A percentile compares a stretch with the other conserved stretches of the same genome.
Evolutionary conservation across 2,329 filamentous ascomycete genomes (phyloP).

Genomic region (Hypoxylon sp.): DNA sequence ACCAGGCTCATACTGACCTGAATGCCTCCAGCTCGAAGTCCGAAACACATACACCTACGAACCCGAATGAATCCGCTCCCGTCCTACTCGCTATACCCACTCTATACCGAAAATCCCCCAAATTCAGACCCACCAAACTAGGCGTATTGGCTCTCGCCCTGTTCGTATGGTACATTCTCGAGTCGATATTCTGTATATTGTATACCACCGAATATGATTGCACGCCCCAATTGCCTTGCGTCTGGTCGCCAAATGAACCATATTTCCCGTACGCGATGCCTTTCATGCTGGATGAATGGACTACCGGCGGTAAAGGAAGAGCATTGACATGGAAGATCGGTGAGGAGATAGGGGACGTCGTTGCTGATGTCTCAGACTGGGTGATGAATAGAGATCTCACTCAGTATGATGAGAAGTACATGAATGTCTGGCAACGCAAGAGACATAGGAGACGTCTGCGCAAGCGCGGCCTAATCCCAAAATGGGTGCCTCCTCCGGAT

Average conservation of each 20-base stretch:
- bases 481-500: constrained; percentile 58
- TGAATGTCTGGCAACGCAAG: constrained; percentile 64
- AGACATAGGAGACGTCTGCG: constrained; percentile 66
- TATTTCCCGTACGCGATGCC: constrained; percentile 73
- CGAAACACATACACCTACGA: constrained; percentile 7
- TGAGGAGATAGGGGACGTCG: constrained; percentile 64
- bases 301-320: constrained; percentile 67
- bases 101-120: constrained; percentile 62
- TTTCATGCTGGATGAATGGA: constrained; percentile 74
- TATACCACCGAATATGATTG: constrained; percentile 70
- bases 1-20: constrained; percentile 30
- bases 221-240: constrained; percentile 61
- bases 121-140: constrained; percentile 64
- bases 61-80: constrained; percentile 46
- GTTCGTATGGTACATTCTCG: constrained; percentile 68
- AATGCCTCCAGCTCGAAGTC: constrained; percentile 20
- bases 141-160: constrained; percentile 63
- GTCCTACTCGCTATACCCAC: constrained; percentile 64
- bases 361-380: constrained; percentile 65
- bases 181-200: constrained; percentile 66
- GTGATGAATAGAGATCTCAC: constrained; percentile 62
- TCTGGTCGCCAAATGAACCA: constrained; percentile 72
- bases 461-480: constrained; percentile 62
- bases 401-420: constrained; percentile 60
- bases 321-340: constrained; percentile 54